Base-by-base conservation (phyloP, 2,329 filamentous ascomycete genomes). In the Hymenoscyphus infarciens region DNA sequence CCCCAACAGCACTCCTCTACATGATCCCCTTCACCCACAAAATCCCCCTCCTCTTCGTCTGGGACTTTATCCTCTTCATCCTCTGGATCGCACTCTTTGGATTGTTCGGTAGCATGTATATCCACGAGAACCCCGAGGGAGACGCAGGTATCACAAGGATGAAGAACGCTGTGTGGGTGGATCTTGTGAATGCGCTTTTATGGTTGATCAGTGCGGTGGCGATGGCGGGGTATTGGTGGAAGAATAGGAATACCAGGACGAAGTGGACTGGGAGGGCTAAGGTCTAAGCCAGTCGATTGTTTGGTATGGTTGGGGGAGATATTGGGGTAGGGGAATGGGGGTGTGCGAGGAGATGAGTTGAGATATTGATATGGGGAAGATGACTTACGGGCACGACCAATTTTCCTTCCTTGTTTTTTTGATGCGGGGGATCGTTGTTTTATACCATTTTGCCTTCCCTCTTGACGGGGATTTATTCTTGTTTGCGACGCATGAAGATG, bases 101-200 rank as follows among this genome's bases (percentile, higher is more conserved):
- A 19, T 79, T 95, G 64, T 97, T 97, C 74, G 92, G 87, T 60
- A 86, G 83, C 70, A 77, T 94, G 81, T 97, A 88, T 79, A 89
- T 96, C 73, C 76, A 84, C 60, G 87, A 87, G 70, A 75, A 91
- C 63, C 75, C 87, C 0, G 80, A 89, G 73, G 87, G 86, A 15
- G 82, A 90, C 72, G 70, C 71, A 49, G 86, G 82, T 57, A 82
- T 94, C 62, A 78, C 80, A 68, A 83, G 90, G 62, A 96, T 97
- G 92, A 92, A 92, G 78, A 87, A 88, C 72, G 90, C 91, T 5
- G 90, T 95, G 16, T 96, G 91, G 90, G 81, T 96, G 55, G 89
- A 94, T 74, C 75, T 96, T 58, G 79, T 83, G 56, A 91, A 88
- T 74, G 83, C 91, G 74, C 73, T 91, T 15, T 80, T 97, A 58